Percentiles rank a stretch among this genome's conserved stretches.
Conservation (phyloP, 768 basidiomycete species). For the Leccinum imitatum region DNA sequence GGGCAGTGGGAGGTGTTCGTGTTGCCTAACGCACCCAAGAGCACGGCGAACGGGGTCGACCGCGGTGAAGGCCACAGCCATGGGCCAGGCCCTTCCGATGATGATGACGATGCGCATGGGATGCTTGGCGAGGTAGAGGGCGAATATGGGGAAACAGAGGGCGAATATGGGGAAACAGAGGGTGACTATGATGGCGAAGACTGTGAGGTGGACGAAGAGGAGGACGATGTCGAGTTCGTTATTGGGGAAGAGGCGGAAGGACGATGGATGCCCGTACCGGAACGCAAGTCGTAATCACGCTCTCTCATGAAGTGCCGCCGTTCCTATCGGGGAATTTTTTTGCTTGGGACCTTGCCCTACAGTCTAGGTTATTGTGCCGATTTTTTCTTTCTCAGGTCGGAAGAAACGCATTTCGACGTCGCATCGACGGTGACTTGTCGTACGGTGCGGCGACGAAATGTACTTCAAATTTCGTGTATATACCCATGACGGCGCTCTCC, state of each 20-base stretch:
- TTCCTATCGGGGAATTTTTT: background rate
- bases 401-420: constrained; percentile 16
- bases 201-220: constrained; percentile 53
- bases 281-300: constrained; percentile 26
- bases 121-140: constrained; percentile 16
- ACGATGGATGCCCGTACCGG: constrained; percentile 35
- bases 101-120: background rate
- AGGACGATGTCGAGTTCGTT: constrained; percentile 78
- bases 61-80: background rate
- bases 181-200: constrained; percentile 35
- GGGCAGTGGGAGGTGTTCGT: constrained; percentile 60
- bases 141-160: constrained; percentile 23
- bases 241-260: constrained; percentile 49
- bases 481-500: constrained; percentile 13
- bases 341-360: constrained; percentile 1
- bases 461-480: constrained; percentile 14
- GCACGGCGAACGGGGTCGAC: constrained; percentile 28
- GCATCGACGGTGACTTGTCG: constrained; percentile 11
- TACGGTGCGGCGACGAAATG: constrained; percentile 4
- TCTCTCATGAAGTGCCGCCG: background rate
- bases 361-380: constrained; percentile 7
- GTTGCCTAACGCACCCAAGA: constrained; percentile 55
- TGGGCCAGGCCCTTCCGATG: background rate
- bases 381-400: constrained; percentile 12
- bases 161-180: constrained; percentile 1